Percentiles rank a stretch among this genome's conserved stretches.
Evolutionary conservation across 2,329 filamentous ascomycete genomes (phyloP).

Genomic region (Aspergillus quadrilineatus): DNA sequence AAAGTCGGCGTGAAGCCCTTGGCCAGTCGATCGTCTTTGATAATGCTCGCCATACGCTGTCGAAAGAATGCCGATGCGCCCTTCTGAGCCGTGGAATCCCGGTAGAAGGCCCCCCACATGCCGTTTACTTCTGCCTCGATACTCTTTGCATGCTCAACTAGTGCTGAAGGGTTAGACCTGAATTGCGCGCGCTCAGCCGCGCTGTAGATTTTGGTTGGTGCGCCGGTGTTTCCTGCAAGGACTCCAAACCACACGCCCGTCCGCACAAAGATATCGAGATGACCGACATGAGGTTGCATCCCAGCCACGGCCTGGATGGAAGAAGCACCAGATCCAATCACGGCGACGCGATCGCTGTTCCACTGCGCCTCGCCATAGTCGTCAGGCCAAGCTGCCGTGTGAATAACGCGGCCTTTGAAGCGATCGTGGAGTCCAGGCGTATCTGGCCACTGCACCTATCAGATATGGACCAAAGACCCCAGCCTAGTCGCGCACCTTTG

Average conservation of each 20-base stretch:
- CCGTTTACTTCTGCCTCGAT: constrained; percentile 7
- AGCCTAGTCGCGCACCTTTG: not conserved
- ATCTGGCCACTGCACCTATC: constrained; percentile 6
- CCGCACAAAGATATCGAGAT: not conserved
- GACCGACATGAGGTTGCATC: not conserved
- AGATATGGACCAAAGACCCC: not conserved
- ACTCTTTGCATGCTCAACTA: constrained; percentile 1
- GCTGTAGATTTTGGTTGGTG: not conserved
- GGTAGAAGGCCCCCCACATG: constrained; percentile 8
- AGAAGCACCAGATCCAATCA: constrained; percentile 1
- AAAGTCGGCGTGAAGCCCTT: not conserved
- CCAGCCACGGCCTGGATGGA: not conserved
- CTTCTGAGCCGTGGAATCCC: not conserved
- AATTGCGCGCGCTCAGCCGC: not conserved
- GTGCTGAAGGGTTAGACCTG: not conserved
- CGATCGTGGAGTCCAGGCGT: not conserved
- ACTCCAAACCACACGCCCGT: constrained; percentile 2
- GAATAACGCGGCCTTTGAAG: constrained; percentile 8
- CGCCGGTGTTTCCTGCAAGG: not conserved
- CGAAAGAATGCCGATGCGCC: not conserved
- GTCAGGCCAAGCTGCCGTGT: constrained; percentile 7
- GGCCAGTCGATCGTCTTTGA: constrained; percentile 3
- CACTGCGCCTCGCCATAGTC: not conserved
- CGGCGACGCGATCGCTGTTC: not conserved
- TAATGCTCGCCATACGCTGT: not conserved